Percentiles rank a stretch among this genome's conserved stretches.
Evolutionary conservation across 2,329 filamentous ascomycete genomes (phyloP).

Genomic region (Alternaria sp.): DNA sequence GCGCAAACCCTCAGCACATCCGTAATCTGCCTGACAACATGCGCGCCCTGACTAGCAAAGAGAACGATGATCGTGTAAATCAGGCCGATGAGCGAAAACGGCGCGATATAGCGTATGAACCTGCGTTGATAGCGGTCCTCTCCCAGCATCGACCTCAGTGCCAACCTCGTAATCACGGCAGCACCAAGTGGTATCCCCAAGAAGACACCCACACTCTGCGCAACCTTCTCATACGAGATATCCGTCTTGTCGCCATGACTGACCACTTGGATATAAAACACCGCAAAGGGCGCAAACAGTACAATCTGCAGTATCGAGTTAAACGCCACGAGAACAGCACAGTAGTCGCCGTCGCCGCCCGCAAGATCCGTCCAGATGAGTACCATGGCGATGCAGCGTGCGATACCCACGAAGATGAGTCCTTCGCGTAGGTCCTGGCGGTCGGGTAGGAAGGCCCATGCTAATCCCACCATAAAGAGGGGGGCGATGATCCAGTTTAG

Average conservation of each 20-base stretch:
- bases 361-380: conserved; percentile 81
- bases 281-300: conserved; percentile 55
- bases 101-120: conserved; percentile 74
- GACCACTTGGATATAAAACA: conserved; percentile 69
- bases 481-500: conserved; percentile 86
- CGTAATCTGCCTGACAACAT: conserved; percentile 84
- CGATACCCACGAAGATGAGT: conserved; percentile 81
- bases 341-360: conserved; percentile 80
- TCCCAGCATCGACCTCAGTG: conserved; percentile 62
- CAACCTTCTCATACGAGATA: conserved; percentile 70
- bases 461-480: conserved; percentile 77
- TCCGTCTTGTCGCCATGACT: conserved; percentile 54
- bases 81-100: conserved; percentile 80
- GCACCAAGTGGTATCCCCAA: conserved; percentile 81
- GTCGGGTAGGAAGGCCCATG: conserved; percentile 63
- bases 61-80: conserved; percentile 87
- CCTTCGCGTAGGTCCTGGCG: conserved; percentile 63
- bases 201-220: conserved; percentile 82
- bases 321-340: conserved; percentile 64
- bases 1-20: conserved; percentile 82
- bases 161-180: conserved; percentile 76
- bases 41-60: conserved; percentile 80
- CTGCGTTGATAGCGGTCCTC: conserved; percentile 68
- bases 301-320: conserved; percentile 58
- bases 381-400: conserved; percentile 88